Conservation (phyloP, 495 filamentous ascomycete species). For the Xylaria bambusicola region DNA sequence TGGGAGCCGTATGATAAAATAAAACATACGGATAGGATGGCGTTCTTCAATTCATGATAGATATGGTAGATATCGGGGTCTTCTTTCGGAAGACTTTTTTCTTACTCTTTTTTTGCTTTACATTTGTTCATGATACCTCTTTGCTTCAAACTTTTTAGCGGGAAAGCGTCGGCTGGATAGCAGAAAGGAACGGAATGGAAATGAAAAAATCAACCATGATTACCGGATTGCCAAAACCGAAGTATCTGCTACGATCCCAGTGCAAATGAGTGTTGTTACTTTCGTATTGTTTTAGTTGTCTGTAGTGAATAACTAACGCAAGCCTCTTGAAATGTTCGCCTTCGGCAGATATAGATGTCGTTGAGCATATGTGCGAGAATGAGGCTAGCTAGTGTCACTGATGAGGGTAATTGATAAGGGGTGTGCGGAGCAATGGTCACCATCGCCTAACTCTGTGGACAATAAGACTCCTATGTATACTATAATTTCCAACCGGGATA, state of each 20-base stretch:
- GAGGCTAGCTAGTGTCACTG: too few species aligned
- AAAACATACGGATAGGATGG: too few species aligned
- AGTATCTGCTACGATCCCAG: neutral
- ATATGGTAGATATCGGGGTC: neutral
- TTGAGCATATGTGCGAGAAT: neutral
- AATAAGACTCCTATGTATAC: too few species aligned
- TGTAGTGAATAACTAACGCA: neutral
- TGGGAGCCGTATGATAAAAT: neutral
- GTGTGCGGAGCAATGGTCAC: too few species aligned
- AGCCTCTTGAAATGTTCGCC: neutral
- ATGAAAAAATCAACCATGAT: neutral
- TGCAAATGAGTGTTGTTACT: neutral
- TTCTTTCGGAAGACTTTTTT: neutral
- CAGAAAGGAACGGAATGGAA: neutral
- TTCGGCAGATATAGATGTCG: neutral
- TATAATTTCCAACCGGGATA: too few species aligned
- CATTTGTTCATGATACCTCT: conserved; percentile 24
- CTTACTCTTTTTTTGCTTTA: neutral
- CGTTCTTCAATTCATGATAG: neutral
- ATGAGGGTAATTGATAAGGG: too few species aligned
- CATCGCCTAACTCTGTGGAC: too few species aligned
- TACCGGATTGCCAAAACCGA: neutral
- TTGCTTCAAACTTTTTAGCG: conserved; percentile 1
- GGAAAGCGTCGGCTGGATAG: neutral
- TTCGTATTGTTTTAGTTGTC: conserved; percentile 8